Percentiles rank a stretch among this genome's conserved stretches.
These are phyloP conservation scores for Globisporangium abappressorium DNA, from an alignment of 352 stramenopile species.

Conservation along the genomic window DNA sequence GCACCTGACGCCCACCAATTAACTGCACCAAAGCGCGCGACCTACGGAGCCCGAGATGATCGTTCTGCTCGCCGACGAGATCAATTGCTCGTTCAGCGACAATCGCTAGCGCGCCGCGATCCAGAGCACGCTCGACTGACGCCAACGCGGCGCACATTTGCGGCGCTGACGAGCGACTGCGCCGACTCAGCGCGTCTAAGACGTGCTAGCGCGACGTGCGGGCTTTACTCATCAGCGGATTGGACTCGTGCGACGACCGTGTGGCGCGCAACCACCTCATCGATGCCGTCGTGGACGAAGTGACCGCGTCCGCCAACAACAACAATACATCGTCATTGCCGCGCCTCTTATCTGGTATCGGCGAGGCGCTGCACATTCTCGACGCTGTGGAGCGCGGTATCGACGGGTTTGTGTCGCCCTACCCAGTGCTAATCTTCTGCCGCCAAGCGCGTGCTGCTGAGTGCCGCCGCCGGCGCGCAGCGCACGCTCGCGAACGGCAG, in stretches of 20 bases:
- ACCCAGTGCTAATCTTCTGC: slow-evolving; percentile 59
- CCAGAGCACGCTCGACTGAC: slow-evolving; percentile 45
- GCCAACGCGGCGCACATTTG: slow-evolving; percentile 31
- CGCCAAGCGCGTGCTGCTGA: slow-evolving; percentile 78
- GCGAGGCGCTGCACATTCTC: slow-evolving; percentile 61
- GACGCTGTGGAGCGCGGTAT: slow-evolving; percentile 45
- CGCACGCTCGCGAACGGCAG: slow-evolving; percentile 65
- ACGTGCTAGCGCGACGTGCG: slow-evolving; percentile 68
- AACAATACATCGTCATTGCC: slow-evolving; percentile 41
- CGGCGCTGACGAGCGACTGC: slow-evolving; percentile 52
- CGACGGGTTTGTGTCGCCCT: slow-evolving; percentile 71
- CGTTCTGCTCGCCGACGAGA: slow-evolving; percentile 66
- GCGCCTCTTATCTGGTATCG: slow-evolving; percentile 61
- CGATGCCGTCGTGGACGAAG: slow-evolving; percentile 38
- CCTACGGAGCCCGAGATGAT: slow-evolving; percentile 56
- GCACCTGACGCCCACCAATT: slow-evolving; percentile 60
- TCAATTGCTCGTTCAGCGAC: slow-evolving; percentile 44
- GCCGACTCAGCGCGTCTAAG: slow-evolving; percentile 49
- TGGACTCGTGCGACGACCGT: slow-evolving; percentile 41
- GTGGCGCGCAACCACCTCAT: slow-evolving; percentile 40
- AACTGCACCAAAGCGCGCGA: slow-evolving; percentile 59
- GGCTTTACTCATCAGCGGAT: slow-evolving; percentile 58
- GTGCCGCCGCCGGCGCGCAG: slow-evolving; percentile 41
- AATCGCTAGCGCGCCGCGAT: slow-evolving; percentile 71
- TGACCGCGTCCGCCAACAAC: slow-evolving; percentile 18